Evolutionary conservation across 768 basidiomycete genomes (phyloP).

Genomic region (Hortiboletus campestris): DNA sequence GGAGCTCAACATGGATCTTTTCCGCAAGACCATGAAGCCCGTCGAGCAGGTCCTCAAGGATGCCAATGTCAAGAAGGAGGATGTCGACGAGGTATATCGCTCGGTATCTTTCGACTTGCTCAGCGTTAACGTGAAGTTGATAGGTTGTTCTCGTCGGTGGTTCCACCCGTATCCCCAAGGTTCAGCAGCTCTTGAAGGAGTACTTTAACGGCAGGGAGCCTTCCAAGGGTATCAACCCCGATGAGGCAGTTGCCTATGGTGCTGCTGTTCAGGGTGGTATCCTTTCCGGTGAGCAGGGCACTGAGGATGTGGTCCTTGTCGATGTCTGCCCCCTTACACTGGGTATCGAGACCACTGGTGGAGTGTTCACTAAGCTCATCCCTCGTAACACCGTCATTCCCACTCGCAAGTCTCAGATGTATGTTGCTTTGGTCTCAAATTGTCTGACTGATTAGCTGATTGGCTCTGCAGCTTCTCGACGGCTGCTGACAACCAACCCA

Average conservation of each 20-base stretch:
- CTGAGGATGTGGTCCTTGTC: slow-evolving; percentile 88
- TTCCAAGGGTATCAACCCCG: slow-evolving; percentile 98
- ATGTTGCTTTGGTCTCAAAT: slow-evolving; percentile 16
- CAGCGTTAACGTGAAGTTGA: neutral
- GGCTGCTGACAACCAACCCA: slow-evolving; percentile 89
- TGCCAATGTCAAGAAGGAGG: slow-evolving; percentile 96
- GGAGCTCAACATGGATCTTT: slow-evolving; percentile 97
- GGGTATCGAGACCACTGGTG: slow-evolving; percentile 98
- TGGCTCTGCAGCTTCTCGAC: slow-evolving; percentile 57
- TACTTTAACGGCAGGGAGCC: slow-evolving; percentile 97
- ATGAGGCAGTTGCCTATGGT: slow-evolving; percentile 99
- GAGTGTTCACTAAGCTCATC: slow-evolving; percentile 97
- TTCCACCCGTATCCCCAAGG: slow-evolving; percentile 99
- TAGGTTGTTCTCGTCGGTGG: slow-evolving; percentile 91
- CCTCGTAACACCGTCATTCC: slow-evolving; percentile 98
- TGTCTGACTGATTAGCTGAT: neutral
- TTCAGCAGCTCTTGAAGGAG: slow-evolving; percentile 97
- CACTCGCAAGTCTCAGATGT: slow-evolving; percentile 95
- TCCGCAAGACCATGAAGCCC: slow-evolving; percentile 99
- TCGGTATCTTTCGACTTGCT: neutral
- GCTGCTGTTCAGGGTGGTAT: slow-evolving; percentile 99
- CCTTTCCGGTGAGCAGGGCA: slow-evolving; percentile 90
- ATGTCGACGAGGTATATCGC: slow-evolving; percentile 74
- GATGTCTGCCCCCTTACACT: slow-evolving; percentile 97
- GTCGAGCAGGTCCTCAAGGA: slow-evolving; percentile 99